These are phyloP conservation scores for Linum lewisii DNA, from an alignment of 345 rosid genomes.

Conservation along the genomic window DNA sequence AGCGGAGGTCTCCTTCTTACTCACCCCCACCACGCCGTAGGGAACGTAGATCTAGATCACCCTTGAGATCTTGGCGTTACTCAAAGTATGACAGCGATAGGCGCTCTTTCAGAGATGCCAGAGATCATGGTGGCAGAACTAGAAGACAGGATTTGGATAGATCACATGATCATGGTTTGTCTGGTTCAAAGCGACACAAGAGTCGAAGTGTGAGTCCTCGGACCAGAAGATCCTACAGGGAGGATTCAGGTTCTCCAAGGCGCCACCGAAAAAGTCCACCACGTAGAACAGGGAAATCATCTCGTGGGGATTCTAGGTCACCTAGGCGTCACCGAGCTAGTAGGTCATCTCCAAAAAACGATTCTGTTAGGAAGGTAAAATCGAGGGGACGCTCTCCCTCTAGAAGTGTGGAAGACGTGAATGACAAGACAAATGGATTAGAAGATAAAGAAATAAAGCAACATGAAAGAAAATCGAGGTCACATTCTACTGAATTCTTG, in stretches of 20 bases:
- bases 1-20: slow-evolving; percentile 56
- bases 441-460: slow-evolving; percentile 32
- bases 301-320: slow-evolving; percentile 48
- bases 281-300: slow-evolving; percentile 33
- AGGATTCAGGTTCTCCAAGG: slow-evolving; percentile 51
- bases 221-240: slow-evolving; percentile 37
- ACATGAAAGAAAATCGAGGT: slow-evolving; percentile 40
- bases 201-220: slow-evolving; percentile 67
- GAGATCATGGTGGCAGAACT: slow-evolving; percentile 37
- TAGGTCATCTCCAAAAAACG: slow-evolving; percentile 45
- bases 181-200: slow-evolving; percentile 58
- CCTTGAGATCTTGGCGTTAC: slow-evolving; percentile 40
- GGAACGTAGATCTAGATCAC: slow-evolving; percentile 65
- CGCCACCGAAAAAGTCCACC: slow-evolving; percentile 44
- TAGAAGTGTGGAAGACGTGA: slow-evolving; percentile 39
- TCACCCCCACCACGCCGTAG: slow-evolving; percentile 59
- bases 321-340: slow-evolving; percentile 45
- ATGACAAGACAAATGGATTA: slow-evolving; percentile 29
- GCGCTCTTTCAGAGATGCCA: slow-evolving; percentile 42
- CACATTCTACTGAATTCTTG: slow-evolving; percentile 40
- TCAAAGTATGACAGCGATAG: slow-evolving; percentile 54
- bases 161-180: slow-evolving; percentile 42
- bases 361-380: slow-evolving; percentile 31
- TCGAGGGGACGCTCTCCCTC: slow-evolving; percentile 47
- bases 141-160: slow-evolving; percentile 48